Base-by-base conservation (phyloP, 139 green algal species). In the Micractinium conductrix region DNA sequence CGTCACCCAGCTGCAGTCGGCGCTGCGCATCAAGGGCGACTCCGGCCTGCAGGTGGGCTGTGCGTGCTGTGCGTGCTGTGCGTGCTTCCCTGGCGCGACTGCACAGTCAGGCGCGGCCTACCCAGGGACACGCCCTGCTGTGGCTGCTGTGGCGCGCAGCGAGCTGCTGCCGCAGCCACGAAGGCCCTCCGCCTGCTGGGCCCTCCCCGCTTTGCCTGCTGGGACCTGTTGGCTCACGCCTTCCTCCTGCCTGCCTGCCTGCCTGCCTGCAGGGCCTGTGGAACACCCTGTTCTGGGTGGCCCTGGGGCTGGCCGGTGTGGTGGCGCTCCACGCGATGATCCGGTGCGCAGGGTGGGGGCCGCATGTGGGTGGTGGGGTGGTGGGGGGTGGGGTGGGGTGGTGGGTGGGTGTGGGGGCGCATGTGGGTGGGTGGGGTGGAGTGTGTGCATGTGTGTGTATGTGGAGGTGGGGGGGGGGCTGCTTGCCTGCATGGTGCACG, bases 241-340 rank as follows among this genome's bases (percentile, higher is more conserved):
- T 22, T 30, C 63, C n/a, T 43, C 1, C 63, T 37, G 63, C 63
- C 63, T 70, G n/a, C n/a, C n/a, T 67, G 22, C 58, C 33, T 30
- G 4, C 26, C 63, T 42, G 63, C 28, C 63, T 71, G n/a, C 30
- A 38, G 8, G 63, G 33, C 63, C 73, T 79, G 30, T 79, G 73
- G 73, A 65, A 43, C 45, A 79, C 73, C 0, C 73, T 79, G 24
- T 81, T 81, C 26, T 81, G 75, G 75, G 12, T 81, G 5, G 40
- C 75, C 0, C 45, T 81, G 2, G 75, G 37, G 24, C 75, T 81
- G 55, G 75, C 75, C 4, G 33, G 9, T 55, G 33, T 26, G 10
- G n/a, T 81, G 75, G 75, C 75, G 55, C 53, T 71, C 53, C 75
- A 81, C 26, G 75, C 75, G 26, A 40, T 55, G 53, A 37, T 71